Percentiles rank a stretch among this genome's conserved stretches.
phyloP scores from a whole-genome alignment of 371 early-diverging fungal species.

The Lichtheimia ramosa region DNA sequence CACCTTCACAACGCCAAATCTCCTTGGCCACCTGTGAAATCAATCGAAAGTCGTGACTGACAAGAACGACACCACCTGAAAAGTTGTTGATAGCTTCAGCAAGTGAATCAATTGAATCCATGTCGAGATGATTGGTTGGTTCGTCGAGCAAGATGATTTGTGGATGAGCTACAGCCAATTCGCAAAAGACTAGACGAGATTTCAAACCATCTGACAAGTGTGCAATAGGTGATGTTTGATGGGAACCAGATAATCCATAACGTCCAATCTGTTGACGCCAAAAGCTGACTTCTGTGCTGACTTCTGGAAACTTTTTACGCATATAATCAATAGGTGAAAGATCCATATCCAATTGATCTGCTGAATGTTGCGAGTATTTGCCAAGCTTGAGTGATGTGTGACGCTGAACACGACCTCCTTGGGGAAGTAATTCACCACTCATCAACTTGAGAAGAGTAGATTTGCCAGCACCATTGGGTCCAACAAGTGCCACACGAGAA shows the following conservation, averaged over 20 bases:
- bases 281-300: slow-evolving; percentile 49
- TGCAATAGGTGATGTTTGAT: slow-evolving; percentile 88
- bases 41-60: slow-evolving; percentile 99
- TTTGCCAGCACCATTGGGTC: slow-evolving; percentile 94
- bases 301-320: slow-evolving; percentile 76
- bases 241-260: slow-evolving; percentile 91
- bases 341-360: slow-evolving; percentile 89
- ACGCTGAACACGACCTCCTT: slow-evolving; percentile 83
- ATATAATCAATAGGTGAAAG: slow-evolving; percentile 91
- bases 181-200: slow-evolving; percentile 94
- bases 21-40: slow-evolving; percentile 94
- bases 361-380: slow-evolving; percentile 97
- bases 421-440: slow-evolving; percentile 81
- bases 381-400: slow-evolving; percentile 92
- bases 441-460: slow-evolving; percentile 93
- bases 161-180: slow-evolving; percentile 87
- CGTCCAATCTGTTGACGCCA: slow-evolving; percentile 92
- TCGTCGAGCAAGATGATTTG: slow-evolving; percentile 98
- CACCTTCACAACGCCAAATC: slow-evolving; percentile 95
- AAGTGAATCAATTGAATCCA: slow-evolving; percentile 96
- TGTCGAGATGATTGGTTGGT: slow-evolving; percentile 94
- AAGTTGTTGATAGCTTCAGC: slow-evolving; percentile 95
- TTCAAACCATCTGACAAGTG: slow-evolving; percentile 94
- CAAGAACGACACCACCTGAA: slow-evolving; percentile 97
- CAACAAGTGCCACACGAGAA: slow-evolving; percentile 91